A percentile compares a stretch with the other conserved stretches of the same genome.
Conservation (phyloP, 2,329 filamentous ascomycete species). For the Talaromyces sp. region DNA sequence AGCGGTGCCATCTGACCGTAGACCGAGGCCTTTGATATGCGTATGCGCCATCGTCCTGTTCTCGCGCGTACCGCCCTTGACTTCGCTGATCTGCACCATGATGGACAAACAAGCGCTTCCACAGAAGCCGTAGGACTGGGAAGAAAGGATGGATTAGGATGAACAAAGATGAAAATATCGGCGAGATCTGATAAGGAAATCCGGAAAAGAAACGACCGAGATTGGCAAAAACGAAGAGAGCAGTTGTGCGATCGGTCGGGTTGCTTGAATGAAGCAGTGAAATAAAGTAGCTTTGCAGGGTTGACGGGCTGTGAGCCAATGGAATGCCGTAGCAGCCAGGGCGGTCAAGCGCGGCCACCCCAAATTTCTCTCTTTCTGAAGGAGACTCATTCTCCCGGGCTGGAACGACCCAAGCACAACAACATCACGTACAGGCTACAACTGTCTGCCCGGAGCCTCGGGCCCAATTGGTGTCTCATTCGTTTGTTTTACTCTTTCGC, state of each 20-base stretch:
- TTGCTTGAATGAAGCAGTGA: slow-evolving; percentile 1
- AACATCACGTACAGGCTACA: neutral
- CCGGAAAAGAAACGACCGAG: neutral
- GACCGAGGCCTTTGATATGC: slow-evolving; percentile 91
- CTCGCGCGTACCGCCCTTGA: slow-evolving; percentile 90
- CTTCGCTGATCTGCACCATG: slow-evolving; percentile 90
- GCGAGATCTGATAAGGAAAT: neutral
- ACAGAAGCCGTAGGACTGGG: slow-evolving; percentile 17
- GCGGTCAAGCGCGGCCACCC: slow-evolving; percentile 27
- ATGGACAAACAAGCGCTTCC: slow-evolving; percentile 24
- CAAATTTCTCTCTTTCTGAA: slow-evolving; percentile 17
- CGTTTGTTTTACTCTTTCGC: neutral
- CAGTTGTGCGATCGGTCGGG: neutral
- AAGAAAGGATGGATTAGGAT: neutral
- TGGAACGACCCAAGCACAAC: neutral
- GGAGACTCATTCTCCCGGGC: neutral
- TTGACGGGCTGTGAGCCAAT: slow-evolving; percentile 26
- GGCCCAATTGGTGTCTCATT: neutral
- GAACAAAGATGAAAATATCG: neutral
- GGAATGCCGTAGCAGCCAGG: slow-evolving; percentile 21
- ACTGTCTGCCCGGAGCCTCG: neutral
- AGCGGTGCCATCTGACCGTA: slow-evolving; percentile 79
- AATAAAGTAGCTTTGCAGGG: slow-evolving; percentile 20
- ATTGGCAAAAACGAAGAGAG: neutral
- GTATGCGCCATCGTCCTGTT: slow-evolving; percentile 95